Percentiles rank a stretch among this genome's conserved stretches.
These are phyloP conservation scores for Cytospora piceae DNA, from an alignment of 2,329 filamentous ascomycete species.

Conservation along the genomic window DNA sequence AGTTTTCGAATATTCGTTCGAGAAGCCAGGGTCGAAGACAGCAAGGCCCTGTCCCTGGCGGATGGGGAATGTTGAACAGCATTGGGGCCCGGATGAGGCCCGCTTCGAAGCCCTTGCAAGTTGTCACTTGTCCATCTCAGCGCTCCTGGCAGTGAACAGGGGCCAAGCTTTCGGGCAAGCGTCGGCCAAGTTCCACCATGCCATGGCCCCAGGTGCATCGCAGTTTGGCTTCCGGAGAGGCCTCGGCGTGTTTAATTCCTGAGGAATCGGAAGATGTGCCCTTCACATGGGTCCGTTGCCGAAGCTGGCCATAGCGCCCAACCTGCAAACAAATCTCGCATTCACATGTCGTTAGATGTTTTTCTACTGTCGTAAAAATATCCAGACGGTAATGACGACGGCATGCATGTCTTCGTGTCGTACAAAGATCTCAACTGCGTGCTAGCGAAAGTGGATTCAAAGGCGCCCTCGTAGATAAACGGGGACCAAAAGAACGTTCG, in stretches of 20 bases:
- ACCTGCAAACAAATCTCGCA: constrained; percentile 6
- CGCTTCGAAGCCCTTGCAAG: constrained; percentile 13
- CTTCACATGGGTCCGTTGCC: not conserved
- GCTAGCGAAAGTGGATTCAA: constrained; percentile 30
- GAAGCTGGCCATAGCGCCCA: constrained; percentile 6
- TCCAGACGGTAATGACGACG: constrained; percentile 15
- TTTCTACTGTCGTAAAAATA: constrained; percentile 16
- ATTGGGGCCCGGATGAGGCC: constrained; percentile 12
- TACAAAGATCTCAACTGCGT: constrained; percentile 28
- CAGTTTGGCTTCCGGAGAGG: constrained; percentile 14
- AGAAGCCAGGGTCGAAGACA: constrained; percentile 24
- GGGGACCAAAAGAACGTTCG: constrained; percentile 25
- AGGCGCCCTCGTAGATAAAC: constrained; percentile 6
- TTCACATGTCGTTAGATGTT: not conserved
- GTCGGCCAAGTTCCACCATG: constrained; percentile 26
- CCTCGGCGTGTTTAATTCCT: constrained; percentile 1
- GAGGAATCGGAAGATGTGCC: not conserved
- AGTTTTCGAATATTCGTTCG: constrained; percentile 18
- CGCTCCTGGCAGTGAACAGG: not conserved
- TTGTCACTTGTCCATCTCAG: not conserved
- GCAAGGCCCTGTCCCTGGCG: constrained; percentile 15
- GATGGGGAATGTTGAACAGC: constrained; percentile 20
- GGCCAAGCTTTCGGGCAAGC: constrained; percentile 14
- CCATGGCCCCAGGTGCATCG: constrained; percentile 10
- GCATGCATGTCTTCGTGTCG: constrained; percentile 29